Evolutionary conservation across 2,329 filamentous ascomycete genomes (phyloP).

Genomic region (Scytalidium sp.): DNA sequence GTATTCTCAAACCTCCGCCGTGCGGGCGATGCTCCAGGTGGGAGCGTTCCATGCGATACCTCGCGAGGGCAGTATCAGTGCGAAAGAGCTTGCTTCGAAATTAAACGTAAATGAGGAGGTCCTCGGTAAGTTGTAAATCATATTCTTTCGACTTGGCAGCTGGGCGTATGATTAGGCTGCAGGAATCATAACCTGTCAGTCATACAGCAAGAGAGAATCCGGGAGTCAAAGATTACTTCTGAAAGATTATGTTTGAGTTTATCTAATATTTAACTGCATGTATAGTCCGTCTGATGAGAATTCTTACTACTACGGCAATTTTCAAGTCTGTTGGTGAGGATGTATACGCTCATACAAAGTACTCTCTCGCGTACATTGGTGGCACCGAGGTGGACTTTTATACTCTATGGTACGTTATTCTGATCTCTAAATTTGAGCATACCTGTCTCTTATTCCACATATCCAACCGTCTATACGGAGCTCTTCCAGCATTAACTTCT

Average conservation of each 20-base stretch:
- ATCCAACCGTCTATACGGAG: no score
- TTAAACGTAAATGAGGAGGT: slow-evolving; percentile 20
- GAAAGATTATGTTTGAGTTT: neutral
- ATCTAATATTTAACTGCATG: neutral
- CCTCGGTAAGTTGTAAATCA: slow-evolving; percentile 13
- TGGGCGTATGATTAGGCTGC: no score
- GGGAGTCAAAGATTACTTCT: neutral
- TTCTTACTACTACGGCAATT: slow-evolving; percentile 26
- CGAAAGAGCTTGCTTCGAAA: slow-evolving; percentile 17
- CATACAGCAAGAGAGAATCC: neutral
- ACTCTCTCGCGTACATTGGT: slow-evolving; percentile 26
- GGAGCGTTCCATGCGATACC: slow-evolving; percentile 25
- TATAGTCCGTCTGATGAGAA: slow-evolving; percentile 24
- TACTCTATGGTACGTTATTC: slow-evolving; percentile 18
- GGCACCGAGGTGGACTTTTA: slow-evolving; percentile 24
- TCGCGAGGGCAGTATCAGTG: slow-evolving; percentile 19
- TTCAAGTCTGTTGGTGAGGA: slow-evolving; percentile 23
- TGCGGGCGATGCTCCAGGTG: slow-evolving; percentile 18
- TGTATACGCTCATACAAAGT: slow-evolving; percentile 24
- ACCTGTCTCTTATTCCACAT: neutral
- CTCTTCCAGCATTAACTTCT: neutral
- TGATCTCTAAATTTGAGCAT: no score
- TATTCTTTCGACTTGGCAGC: neutral
- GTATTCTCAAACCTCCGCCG: slow-evolving; percentile 17
- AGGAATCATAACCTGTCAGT: no score